A percentile compares a stretch with the other conserved stretches of the same genome.
Evolutionary conservation across 129 eudicot species (phyloP).

Genomic region (Flaveria bidentis): DNA sequence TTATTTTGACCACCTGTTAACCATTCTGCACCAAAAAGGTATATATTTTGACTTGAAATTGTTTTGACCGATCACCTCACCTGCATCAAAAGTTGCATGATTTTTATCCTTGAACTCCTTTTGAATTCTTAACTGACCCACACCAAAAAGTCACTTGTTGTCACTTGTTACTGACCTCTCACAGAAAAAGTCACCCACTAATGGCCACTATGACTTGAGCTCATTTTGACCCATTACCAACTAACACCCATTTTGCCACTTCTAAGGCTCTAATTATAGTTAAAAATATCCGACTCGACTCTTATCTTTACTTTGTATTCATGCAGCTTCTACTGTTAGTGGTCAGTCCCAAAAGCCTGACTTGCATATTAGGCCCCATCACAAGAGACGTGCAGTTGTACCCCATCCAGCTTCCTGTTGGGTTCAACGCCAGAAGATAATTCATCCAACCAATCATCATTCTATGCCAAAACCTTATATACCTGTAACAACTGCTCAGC

Average conservation of each 20-base stretch:
- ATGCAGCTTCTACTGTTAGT: constrained; percentile 28
- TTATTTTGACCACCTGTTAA: neutral
- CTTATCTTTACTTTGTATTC: constrained; percentile 10
- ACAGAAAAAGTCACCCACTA: neutral
- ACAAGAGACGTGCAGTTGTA: constrained; percentile 48
- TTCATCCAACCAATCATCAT: constrained; percentile 28
- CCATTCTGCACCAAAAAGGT: neutral
- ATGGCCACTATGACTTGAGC: neutral
- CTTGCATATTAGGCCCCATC: constrained; percentile 29
- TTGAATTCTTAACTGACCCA: neutral
- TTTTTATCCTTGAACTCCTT: neutral
- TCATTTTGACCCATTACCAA: neutral
- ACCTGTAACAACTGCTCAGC: constrained; percentile 2
- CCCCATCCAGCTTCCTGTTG: constrained; percentile 42
- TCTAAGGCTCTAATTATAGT: neutral
- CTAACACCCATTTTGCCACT: constrained; percentile 1
- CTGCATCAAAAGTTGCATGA: neutral
- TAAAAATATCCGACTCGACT: constrained; percentile 4
- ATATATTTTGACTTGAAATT: neutral
- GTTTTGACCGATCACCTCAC: neutral
- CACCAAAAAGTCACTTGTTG: neutral
- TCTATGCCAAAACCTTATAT: constrained; percentile 10
- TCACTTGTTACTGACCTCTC: neutral
- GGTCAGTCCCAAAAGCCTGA: constrained; percentile 23
- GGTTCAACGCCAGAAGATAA: constrained; percentile 53